A percentile compares a stretch with the other conserved stretches of the same genome.
Conservation (phyloP, 2,329 filamentous ascomycete species). For the Trichoderma koningii region DNA sequence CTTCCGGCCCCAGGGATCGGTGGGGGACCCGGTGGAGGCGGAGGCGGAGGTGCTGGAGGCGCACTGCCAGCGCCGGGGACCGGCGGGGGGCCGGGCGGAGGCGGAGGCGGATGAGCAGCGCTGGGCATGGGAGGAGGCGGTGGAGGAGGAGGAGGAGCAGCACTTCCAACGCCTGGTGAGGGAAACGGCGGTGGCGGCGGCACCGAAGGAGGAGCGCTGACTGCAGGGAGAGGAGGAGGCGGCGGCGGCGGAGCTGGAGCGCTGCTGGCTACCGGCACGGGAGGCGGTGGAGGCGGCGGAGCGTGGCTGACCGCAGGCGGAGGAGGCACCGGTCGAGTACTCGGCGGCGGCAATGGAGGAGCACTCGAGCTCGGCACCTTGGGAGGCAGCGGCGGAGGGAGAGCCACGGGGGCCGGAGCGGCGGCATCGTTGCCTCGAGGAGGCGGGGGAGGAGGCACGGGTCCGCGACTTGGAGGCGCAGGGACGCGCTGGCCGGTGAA, state of each 20-base stretch:
- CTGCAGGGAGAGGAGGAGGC: constrained; percentile 45
- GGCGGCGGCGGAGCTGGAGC: constrained; percentile 47
- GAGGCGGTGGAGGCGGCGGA: constrained; percentile 32
- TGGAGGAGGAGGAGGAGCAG: constrained; percentile 27
- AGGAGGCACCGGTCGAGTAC: constrained; percentile 55
- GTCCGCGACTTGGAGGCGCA: constrained; percentile 66
- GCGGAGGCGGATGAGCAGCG: constrained; percentile 24
- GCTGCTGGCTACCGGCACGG: constrained; percentile 43
- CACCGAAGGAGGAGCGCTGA: constrained; percentile 37
- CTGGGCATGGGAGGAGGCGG: constrained; percentile 27
- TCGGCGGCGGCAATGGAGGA: constrained; percentile 55
- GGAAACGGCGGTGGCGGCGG: constrained; percentile 43
- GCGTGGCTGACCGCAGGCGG: constrained; percentile 49
- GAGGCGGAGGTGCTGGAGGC: constrained; percentile 43
- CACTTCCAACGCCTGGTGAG: constrained; percentile 33
- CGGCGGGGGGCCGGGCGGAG: constrained; percentile 29
- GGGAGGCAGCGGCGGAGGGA: constrained; percentile 50
- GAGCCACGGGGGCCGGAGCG: constrained; percentile 32
- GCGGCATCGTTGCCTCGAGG: constrained; percentile 43
- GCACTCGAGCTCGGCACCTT: constrained; percentile 49
- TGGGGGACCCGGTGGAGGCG: constrained; percentile 47
- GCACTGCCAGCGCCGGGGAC: constrained; percentile 44
- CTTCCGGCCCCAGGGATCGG: constrained; percentile 44
- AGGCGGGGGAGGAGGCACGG: constrained; percentile 72
- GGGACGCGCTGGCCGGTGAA: constrained; percentile 72